Evolutionary conservation across 2,329 filamentous ascomycete genomes (phyloP), one percentile per base, ranked within the genome.

Genomic region (Fusarium tuaranense): DNA sequence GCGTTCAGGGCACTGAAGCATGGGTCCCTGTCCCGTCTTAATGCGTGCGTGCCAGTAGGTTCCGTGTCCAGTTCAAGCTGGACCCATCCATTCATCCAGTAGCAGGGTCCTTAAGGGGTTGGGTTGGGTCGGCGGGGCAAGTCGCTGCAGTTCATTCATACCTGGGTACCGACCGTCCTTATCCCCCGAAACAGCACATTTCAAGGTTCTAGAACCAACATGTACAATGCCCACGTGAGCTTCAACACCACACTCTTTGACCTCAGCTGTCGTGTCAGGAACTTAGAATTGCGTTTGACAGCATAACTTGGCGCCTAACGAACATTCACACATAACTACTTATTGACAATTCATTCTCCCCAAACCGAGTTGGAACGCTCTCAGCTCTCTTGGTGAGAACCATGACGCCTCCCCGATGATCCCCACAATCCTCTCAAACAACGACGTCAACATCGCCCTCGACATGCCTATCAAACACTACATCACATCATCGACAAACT

Each of bases 91-190:
- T 51, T 16, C 68, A 69, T 64, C 32, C 59, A 63, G 60, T 57
- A 36, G 27, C 46, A 57, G 51, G n/a, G 41, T 62, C 39, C 41
- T 74, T 74, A 61, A 72, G 72, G 72, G 72, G 71, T 25, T 66
- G 72, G 72, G 71, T 25, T 66, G 39, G 34, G 38, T 63, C 71
- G 65, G 68, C 62, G 72, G 72, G 72, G 72, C 69, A 75, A 32
- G 71, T 63, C 36, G 32, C 51, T 68, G 32, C 65, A 55, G 32
- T 57, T 34, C 38, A 68, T 65, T 27, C 32, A 64, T 63, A 51
- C 53, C 53, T 38, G 53, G 48, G 48, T 32, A 32, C 48, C 25
- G 46, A 32, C 48, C 25, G 46, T 30, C 46, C 27, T 53, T 53
- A 51, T 34, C 63, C 64, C 44, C 46, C 59, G 48, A 48, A 58